These are phyloP conservation scores for Aristolochia californica DNA, from an alignment of 164 flowering plant genomes.

Conservation along the genomic window DNA sequence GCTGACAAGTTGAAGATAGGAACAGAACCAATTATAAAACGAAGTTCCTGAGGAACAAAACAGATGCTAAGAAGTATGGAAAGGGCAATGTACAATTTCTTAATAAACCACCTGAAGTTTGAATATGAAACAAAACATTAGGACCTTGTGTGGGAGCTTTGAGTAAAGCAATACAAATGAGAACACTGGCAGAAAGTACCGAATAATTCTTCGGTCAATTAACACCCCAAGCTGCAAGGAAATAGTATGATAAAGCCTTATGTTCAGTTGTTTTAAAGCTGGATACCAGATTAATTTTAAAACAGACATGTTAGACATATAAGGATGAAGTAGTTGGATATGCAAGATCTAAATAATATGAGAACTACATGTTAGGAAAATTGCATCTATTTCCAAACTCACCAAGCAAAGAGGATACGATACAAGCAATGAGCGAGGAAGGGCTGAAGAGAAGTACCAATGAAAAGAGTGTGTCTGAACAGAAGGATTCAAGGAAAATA, in stretches of 20 bases:
- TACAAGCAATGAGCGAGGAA: slow-evolving; percentile 84
- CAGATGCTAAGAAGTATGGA: neutral
- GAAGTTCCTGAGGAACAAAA: slow-evolving; percentile 66
- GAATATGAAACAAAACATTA: neutral
- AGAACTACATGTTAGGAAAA: no score
- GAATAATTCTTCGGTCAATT: slow-evolving; percentile 62
- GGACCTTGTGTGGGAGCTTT: slow-evolving; percentile 97
- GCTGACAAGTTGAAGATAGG: slow-evolving; percentile 91
- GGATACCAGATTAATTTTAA: no score
- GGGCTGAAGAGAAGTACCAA: slow-evolving; percentile 98
- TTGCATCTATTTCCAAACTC: slow-evolving; percentile 23
- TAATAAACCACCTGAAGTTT: neutral
- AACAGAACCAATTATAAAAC: slow-evolving; percentile 73
- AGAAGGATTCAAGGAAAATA: slow-evolving; percentile 17
- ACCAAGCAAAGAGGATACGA: slow-evolving; percentile 91
- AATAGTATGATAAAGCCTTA: neutral
- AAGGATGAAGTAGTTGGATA: no score
- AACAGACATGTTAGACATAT: no score
- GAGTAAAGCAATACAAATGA: slow-evolving; percentile 79
- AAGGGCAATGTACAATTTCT: neutral
- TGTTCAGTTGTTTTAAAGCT: neutral
- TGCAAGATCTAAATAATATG: no score
- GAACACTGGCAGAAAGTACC: slow-evolving; percentile 56
- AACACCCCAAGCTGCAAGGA: slow-evolving; percentile 61
- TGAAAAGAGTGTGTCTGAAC: slow-evolving; percentile 71